phyloP scores from a whole-genome alignment of 306 rosid genomes.

The Vicia villosa region DNA sequence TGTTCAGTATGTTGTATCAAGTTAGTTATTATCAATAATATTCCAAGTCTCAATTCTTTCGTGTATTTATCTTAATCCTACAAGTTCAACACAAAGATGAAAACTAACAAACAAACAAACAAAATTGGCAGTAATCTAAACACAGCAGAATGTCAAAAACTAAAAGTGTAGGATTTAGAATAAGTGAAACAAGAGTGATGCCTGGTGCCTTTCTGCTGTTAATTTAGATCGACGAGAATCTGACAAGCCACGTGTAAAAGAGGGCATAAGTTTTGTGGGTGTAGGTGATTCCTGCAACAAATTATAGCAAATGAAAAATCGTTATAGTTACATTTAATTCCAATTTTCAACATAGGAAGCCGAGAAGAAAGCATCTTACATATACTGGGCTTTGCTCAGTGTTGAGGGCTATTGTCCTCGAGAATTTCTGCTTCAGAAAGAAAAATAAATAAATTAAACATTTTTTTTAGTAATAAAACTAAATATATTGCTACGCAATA shows the following conservation, averaged over 20 bases:
- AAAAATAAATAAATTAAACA: conserved; percentile 26
- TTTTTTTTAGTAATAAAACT: background rate
- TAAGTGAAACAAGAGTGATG: conserved; percentile 42
- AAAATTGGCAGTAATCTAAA: conserved; percentile 8
- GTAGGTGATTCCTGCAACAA: conserved; percentile 89
- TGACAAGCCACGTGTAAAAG: conserved; percentile 61
- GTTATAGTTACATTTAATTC: background rate
- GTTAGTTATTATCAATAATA: background rate
- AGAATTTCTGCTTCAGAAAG: conserved; percentile 60
- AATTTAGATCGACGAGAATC: conserved; percentile 84
- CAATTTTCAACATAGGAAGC: conserved; percentile 28
- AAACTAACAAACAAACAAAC: background rate
- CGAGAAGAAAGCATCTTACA: conserved; percentile 53
- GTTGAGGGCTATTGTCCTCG: conserved; percentile 52
- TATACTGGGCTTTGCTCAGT: conserved; percentile 61
- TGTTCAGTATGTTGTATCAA: background rate
- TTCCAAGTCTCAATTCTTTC: background rate
- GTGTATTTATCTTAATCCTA: background rate
- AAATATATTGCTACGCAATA: conserved; percentile 7
- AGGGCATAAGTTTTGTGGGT: conserved; percentile 66
- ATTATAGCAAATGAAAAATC: conserved; percentile 21
- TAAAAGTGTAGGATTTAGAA: conserved; percentile 22
- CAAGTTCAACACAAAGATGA: conserved; percentile 8
- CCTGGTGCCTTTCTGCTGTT: conserved; percentile 87
- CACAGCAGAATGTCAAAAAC: conserved; percentile 13